Conservation (phyloP, 768 basidiomycete genomes). For the Cystobasidium tubakii region DNA sequence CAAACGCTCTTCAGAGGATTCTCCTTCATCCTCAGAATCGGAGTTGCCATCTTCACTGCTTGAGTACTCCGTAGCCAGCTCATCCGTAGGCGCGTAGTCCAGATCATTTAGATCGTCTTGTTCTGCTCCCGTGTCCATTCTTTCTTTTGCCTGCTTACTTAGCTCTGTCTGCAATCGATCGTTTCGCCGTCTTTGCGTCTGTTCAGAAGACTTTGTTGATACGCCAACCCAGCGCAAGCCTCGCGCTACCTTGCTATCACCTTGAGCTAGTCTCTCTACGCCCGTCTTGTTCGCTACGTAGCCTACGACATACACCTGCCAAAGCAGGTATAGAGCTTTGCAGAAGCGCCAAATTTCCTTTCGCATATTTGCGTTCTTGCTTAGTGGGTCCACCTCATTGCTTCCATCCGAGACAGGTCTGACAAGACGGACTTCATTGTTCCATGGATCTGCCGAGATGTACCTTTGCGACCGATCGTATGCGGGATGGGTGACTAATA, state of each 20-base stretch:
- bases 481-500: not conserved
- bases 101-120: constrained; percentile 4
- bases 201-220: not conserved
- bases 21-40: not conserved
- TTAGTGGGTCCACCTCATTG: constrained; percentile 19
- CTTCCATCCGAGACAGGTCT: not conserved
- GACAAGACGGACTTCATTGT: constrained; percentile 12
- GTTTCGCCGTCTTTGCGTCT: not conserved
- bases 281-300: constrained; percentile 9
- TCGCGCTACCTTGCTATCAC: not conserved
- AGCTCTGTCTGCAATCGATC: not conserved
- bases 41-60: not conserved
- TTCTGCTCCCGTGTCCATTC: not conserved
- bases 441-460: constrained; percentile 5
- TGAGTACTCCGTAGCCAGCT: not conserved
- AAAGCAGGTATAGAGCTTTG: constrained; percentile 11
- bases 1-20: not conserved
- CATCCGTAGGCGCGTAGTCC: not conserved
- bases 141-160: not conserved
- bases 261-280: constrained; percentile 7
- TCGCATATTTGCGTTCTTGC: constrained; percentile 23
- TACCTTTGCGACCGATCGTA: not conserved
- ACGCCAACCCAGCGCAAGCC: constrained; percentile 2
- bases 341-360: constrained; percentile 33
- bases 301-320: constrained; percentile 20